Evolutionary conservation across 2,329 filamentous ascomycete species (phyloP).

Genomic region (Ophiostoma australiae): DNA sequence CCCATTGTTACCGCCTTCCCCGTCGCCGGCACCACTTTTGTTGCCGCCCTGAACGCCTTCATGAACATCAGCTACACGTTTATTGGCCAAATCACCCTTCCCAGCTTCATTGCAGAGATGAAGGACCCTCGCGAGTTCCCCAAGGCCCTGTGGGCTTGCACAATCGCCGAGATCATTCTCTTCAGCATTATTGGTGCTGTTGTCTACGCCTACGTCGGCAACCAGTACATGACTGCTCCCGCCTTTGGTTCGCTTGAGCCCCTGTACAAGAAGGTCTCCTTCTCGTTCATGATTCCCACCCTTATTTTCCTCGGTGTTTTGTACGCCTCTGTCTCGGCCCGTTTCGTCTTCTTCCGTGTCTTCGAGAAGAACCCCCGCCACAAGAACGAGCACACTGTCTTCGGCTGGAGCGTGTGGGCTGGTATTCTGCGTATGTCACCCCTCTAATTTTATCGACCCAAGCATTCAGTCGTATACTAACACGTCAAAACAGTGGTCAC

Average conservation of each 20-base stretch:
- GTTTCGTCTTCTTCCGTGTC: conserved; percentile 87
- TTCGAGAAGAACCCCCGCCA: conserved; percentile 71
- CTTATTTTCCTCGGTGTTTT: conserved; percentile 87
- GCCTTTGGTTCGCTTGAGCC: conserved; percentile 80
- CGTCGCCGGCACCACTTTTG: conserved; percentile 67
- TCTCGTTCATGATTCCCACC: conserved; percentile 93
- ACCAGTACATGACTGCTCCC: conserved; percentile 80
- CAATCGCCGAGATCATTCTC: conserved; percentile 78
- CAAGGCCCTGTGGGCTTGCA: conserved; percentile 87
- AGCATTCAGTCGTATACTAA: not conserved
- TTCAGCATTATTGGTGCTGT: conserved; percentile 78
- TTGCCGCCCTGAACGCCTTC: conserved; percentile 78
- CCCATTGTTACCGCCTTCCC: conserved; percentile 67
- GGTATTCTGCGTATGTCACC: conserved; percentile 56
- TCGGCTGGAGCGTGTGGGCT: conserved; percentile 76
- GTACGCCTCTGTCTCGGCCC: conserved; percentile 83
- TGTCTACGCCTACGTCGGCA: conserved; percentile 82
- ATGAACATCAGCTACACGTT: conserved; percentile 96
- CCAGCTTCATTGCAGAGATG: conserved; percentile 96
- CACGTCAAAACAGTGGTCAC: conserved; percentile 44
- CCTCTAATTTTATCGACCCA: not conserved
- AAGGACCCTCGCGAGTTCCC: conserved; percentile 74
- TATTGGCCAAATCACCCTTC: conserved; percentile 89
- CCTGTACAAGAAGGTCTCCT: conserved; percentile 79
- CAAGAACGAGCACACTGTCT: conserved; percentile 71